phyloP scores from a whole-genome alignment of 768 basidiomycete species.

The Amanita pallidorosea region DNA sequence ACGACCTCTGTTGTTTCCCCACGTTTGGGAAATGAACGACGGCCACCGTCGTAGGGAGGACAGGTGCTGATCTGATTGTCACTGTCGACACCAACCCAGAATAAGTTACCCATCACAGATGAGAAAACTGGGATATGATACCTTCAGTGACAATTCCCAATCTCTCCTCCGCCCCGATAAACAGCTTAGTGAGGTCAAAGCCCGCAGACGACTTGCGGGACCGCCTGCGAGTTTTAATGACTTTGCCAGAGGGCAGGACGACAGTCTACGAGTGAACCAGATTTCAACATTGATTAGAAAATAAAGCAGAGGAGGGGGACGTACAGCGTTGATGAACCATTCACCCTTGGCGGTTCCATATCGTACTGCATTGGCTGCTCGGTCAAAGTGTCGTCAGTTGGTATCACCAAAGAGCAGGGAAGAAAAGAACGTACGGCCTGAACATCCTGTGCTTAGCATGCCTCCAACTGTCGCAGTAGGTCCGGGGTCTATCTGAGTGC shows the following conservation, averaged over 20 bases:
- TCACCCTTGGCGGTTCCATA: constrained; percentile 85
- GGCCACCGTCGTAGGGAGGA: constrained; percentile 75
- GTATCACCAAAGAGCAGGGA: too few relatives aligned
- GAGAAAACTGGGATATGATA: too few relatives aligned
- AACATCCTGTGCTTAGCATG: too few relatives aligned
- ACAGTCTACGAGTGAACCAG: constrained; percentile 51
- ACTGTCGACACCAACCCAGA: constrained; percentile 25
- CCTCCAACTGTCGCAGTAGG: too few relatives aligned
- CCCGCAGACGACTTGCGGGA: constrained; percentile 83
- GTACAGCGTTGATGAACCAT: constrained; percentile 81
- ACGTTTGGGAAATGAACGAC: constrained; percentile 75
- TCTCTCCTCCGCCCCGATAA: constrained; percentile 75
- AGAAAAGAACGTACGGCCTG: too few relatives aligned
- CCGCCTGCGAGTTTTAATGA: constrained; percentile 79
- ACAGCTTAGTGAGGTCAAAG: constrained; percentile 76
- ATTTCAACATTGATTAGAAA: too few relatives aligned
- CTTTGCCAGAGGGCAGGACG: constrained; percentile 79
- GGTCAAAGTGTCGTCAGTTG: too few relatives aligned
- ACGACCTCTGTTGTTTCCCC: constrained; percentile 60
- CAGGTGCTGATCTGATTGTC: constrained; percentile 71
- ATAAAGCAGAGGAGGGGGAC: not conserved
- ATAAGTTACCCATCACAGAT: too few relatives aligned
- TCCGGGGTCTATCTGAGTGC: too few relatives aligned
- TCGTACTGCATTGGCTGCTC: too few relatives aligned
- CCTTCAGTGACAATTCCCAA: too few relatives aligned